A percentile compares a stretch with the other conserved stretches of the same genome.
These are phyloP conservation scores for Quercus phellos DNA, from an alignment of 331 rosid species.

Conservation along the genomic window DNA sequence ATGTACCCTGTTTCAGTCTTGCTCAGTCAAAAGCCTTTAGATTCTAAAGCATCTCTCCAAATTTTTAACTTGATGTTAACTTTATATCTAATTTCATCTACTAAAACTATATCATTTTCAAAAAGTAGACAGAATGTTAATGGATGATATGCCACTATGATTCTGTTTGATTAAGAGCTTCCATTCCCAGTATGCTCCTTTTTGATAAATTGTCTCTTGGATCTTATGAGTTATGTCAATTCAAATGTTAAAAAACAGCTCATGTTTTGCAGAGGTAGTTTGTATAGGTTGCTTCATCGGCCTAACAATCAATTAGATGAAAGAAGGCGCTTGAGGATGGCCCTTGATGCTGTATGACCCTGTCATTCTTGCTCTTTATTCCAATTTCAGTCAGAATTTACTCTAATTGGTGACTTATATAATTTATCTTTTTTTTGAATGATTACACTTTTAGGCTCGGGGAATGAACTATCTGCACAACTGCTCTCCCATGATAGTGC, in stretches of 20 bases:
- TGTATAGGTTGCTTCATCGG: constrained; percentile 86
- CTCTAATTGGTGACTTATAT: constrained; percentile 13
- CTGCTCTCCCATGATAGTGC: constrained; percentile 86
- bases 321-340: constrained; percentile 82
- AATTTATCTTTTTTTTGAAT: constrained; percentile 21
- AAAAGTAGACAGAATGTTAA: not conserved
- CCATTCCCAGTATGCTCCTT: constrained; percentile 2
- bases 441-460: constrained; percentile 64
- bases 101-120: no score
- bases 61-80: no score
- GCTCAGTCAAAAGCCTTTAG: no score
- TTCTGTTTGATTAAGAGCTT: constrained; percentile 8
- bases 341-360: constrained; percentile 78
- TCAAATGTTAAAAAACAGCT: constrained; percentile 31
- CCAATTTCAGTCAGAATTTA: constrained; percentile 12
- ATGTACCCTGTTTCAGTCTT: no score
- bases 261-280: constrained; percentile 79
- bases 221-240: constrained; percentile 2
- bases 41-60: no score
- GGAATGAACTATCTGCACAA: constrained; percentile 98
- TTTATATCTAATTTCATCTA: no score
- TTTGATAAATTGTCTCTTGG: not conserved
- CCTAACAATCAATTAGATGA: constrained; percentile 89
- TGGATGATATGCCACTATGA: not conserved
- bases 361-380: constrained; percentile 15